Evolutionary conservation across 164 flowering plant species (phyloP), one percentile per base, ranked within the genome.

Genomic region (Magnolia officinalis): DNA sequence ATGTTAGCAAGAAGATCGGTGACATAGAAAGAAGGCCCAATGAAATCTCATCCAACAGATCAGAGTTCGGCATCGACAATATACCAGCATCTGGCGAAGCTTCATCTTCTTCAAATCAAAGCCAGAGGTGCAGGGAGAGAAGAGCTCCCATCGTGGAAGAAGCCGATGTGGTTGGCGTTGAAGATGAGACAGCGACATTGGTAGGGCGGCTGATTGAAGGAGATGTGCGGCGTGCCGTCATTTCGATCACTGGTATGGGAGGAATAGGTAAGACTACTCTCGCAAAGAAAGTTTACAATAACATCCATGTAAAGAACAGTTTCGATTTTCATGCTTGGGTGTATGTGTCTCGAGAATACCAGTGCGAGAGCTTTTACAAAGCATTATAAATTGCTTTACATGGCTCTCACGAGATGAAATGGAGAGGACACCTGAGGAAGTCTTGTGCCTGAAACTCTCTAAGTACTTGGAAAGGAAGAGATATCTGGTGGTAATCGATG

Each of bases 131-230:
- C 0, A 66, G 26, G 68, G 68, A 83, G 64, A 83, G 82, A 85
- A 86, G 84, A 63, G 80, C 84, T 20, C 81, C 80, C 0, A 72
- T 78, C 19, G 84, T 80, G 50, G 88, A 88, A 55, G 87, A 83
- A 64, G 76, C 77, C n/a, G 78, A 79, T 58, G 85, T 86, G 31
- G 86, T 86, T 9, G 89, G 89, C 63, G 52, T 88, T 69, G 91
- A 86, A 71, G 84, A 59, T 0, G 87, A 85, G 55, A 78, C 79
- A 1, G 31, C 73, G 63, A 84, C 79, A 79, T 50, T 86, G 4
- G 83, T 82, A 50, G 75, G 80, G 11, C 83, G 87, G 89, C 67
- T 88, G 13, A 70, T 79, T 7, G 76, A 76, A 50, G 84, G 83
- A 11, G 13, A 11, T 63, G 24, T 4, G 3, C 50, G 19, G 24